Conservation (phyloP, 108 stramenopile species). For the Cyclostephanos tholiformis region DNA sequence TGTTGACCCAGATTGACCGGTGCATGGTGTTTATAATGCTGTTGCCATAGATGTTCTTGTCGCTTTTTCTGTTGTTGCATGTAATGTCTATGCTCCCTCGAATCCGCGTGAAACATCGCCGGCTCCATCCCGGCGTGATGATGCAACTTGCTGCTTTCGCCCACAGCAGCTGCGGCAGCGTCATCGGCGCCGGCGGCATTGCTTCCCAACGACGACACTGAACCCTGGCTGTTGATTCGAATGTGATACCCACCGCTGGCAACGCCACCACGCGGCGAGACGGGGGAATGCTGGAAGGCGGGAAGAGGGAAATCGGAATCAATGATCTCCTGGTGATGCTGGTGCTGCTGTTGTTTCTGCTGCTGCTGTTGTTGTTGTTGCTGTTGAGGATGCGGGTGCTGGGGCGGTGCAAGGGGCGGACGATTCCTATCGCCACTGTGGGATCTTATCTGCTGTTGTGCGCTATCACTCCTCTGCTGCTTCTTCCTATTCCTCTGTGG, state of each 20-base stretch:
- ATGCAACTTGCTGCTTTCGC: not conserved
- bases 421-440: not conserved
- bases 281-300: not conserved
- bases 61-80: slow-evolving; percentile 30
- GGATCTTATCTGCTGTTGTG: not conserved
- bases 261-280: slow-evolving; percentile 5
- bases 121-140: not conserved
- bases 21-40: slow-evolving; percentile 5
- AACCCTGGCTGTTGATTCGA: slow-evolving; percentile 33
- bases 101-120: not conserved
- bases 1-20: not conserved
- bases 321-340: slow-evolving; percentile 23
- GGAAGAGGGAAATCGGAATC: slow-evolving; percentile 18
- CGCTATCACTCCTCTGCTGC: not conserved
- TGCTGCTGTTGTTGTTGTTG: slow-evolving; percentile 11
- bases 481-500: not conserved
- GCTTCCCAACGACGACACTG: slow-evolving; percentile 36
- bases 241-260: slow-evolving; percentile 32
- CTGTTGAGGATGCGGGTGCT: slow-evolving; percentile 3
- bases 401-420: slow-evolving; percentile 1
- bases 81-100: slow-evolving; percentile 8
- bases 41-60: slow-evolving; percentile 19
- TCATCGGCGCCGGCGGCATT: not conserved
- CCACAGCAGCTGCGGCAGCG: not conserved
- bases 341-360: slow-evolving; percentile 1